Evolutionary conservation across 257 asterid genomes (phyloP).

Genomic region (Rhazya stricta): DNA sequence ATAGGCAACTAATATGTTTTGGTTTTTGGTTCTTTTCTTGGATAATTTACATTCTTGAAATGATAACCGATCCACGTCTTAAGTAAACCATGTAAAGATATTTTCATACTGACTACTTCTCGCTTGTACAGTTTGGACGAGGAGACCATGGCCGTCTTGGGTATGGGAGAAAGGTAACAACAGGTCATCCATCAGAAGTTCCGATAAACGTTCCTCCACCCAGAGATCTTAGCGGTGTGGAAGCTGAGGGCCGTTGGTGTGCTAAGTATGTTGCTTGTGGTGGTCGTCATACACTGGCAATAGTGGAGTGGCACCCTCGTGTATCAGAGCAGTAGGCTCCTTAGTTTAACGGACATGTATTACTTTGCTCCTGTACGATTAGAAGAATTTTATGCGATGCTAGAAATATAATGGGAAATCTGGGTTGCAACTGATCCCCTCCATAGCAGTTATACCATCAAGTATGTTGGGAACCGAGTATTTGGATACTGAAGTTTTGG

Average conservation of each 20-base stretch:
- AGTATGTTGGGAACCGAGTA: neutral
- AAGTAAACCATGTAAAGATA: neutral
- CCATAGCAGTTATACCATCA: neutral
- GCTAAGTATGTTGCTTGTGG: slow-evolving; percentile 89
- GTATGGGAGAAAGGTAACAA: slow-evolving; percentile 82
- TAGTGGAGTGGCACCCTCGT: slow-evolving; percentile 52
- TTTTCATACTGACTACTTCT: neutral
- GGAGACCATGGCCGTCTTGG: slow-evolving; percentile 99
- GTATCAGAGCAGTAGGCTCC: neutral
- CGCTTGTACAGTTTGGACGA: slow-evolving; percentile 74
- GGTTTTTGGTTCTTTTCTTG: too few relatives aligned
- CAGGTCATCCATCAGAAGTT: slow-evolving; percentile 92
- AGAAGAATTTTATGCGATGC: neutral
- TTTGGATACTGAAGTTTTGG: too few relatives aligned
- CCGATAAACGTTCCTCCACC: slow-evolving; percentile 71
- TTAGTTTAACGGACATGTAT: neutral
- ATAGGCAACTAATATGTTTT: neutral
- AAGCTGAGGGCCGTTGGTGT: slow-evolving; percentile 60
- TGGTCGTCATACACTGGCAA: slow-evolving; percentile 88
- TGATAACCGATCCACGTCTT: neutral
- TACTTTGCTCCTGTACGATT: neutral
- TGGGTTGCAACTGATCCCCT: neutral
- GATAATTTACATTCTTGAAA: neutral
- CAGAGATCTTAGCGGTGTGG: slow-evolving; percentile 22
- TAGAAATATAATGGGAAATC: neutral